Conservation (phyloP, 371 early-diverging fungal species). For the Haplosporangium sp. region DNA sequence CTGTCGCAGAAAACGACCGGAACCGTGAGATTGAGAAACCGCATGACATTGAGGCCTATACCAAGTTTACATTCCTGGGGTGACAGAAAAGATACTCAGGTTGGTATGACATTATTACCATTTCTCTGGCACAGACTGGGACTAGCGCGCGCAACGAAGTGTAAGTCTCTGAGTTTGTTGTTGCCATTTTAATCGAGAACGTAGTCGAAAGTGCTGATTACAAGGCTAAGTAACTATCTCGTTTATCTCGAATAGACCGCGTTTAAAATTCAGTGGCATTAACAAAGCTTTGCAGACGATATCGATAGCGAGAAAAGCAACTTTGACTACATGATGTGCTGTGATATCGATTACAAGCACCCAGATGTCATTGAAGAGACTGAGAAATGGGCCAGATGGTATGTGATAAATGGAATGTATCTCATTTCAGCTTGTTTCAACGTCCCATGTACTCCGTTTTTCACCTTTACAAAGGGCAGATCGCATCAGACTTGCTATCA, state of each 20-base stretch:
- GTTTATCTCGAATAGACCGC: conserved; percentile 30
- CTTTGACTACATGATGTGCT: conserved; percentile 59
- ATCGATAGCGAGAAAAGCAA: conserved; percentile 59
- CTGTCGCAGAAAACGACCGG: conserved; percentile 49
- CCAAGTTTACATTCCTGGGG: conserved; percentile 57
- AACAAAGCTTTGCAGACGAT: conserved; percentile 58
- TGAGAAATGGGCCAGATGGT: conserved; percentile 53
- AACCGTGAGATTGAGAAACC: conserved; percentile 47
- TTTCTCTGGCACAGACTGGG: conserved; percentile 58
- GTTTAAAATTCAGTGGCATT: conserved; percentile 56
- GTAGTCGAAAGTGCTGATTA: no score
- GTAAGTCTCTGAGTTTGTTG: conserved; percentile 25
- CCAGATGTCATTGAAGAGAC: conserved; percentile 56
- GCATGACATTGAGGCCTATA: conserved; percentile 56
- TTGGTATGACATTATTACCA: conserved; percentile 51
- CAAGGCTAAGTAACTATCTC: not conserved
- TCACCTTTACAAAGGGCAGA: not conserved
- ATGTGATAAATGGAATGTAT: not conserved
- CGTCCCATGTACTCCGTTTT: not conserved
- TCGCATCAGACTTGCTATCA: not conserved
- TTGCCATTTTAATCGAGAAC: no score
- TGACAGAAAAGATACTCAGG: conserved; percentile 56
- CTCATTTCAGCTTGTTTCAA: not conserved
- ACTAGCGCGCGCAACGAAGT: conserved; percentile 46
- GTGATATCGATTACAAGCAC: conserved; percentile 53